Evolutionary conservation across 2,329 filamentous ascomycete species (phyloP), one percentile per base, ranked within the genome.

Genomic region (Talaromyces atroroseus): DNA sequence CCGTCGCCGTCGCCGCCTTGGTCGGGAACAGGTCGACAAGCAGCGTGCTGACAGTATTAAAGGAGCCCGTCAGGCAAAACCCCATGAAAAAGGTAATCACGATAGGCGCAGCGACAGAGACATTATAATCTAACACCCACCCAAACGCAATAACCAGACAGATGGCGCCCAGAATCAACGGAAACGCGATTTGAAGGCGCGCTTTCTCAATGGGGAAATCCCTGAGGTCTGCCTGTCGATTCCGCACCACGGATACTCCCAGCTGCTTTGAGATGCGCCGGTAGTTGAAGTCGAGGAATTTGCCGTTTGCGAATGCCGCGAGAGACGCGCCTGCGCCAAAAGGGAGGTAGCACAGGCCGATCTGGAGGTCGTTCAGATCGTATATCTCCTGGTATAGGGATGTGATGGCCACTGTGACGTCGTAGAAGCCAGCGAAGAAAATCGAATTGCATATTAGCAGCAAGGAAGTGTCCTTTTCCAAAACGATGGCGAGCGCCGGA

Each of bases 21-120:
- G 62, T 68, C 0, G 74, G 74, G 54, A 76, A 75, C 2, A 77
- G 62, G 60, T 78, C 77, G 1, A 80, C 68, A 40, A 79, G 66
- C 29, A 82, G 63, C 0, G 78, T 78, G 52, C 74, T 77, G 7
- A 76, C 65, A 3, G 71, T 70, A 52, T 78, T 76, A 52, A 73
- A 78, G 0, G 71, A 68, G 0, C 71, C 71, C 5, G 71, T 73
- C 18, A 78, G 62, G 11, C 67, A 65, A 49, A 74, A 71, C 1
- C 71, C 73, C 45, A 70, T 68, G 42, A 74, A 60, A 51, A 76
- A 76, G 0, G 74, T 62, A n/a, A 76, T 62, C 14, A 70, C 65
- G 0, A 74, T 68, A 1, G 72, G 71, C 1, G 65, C 70, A 2
- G 69, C 70, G 4, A 74, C 60, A 49, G 68, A 65, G 1, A 71